Base-by-base conservation (phyloP, 2,329 filamentous ascomycete species). In the Trichoderma koningiopsis region DNA sequence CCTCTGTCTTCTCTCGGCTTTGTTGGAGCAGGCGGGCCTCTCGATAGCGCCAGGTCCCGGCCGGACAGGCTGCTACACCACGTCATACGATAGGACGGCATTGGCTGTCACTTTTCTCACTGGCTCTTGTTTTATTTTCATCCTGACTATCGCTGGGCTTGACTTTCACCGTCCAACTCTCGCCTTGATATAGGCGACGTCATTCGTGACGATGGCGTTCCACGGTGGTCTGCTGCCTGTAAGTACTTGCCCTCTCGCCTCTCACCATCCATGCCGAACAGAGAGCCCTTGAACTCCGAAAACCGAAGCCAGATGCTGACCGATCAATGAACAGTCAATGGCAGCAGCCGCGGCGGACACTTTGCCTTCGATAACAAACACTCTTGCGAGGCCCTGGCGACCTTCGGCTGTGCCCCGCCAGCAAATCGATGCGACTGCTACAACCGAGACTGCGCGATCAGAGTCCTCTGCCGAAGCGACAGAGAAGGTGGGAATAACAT, bases 301-400 rank as follows among this genome's bases (percentile, higher is more conserved):
- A 52, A 19, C 35, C 22, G 52, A 47, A 27, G 31, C 53, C 37
- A 37, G 29, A 6, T 67, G 7, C 66, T 68, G 49, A 68, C 52
- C 13, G n/a, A 4, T 16, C 29, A 2, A 2, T 11, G 4, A 49
- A 72, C 65, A 71, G 66, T 52, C 69, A 58, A 78, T 84, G 74
- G 81, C 80, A 71, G 80, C 80, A 60, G 81, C 79, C 70, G 80
- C 81, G 8, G 76, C 82, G 61, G 83, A 83, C 47, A 72, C 84
- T 65, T 82, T 82, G 81, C 83, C 83, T 66, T 84, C 83, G 56
- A 78, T 85, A 71, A 77, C 79, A 63, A 83, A 78, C 70, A 80
- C 80, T 14, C 71, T 83, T 19, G 74, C 77, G 68, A 70, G 78
- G 24, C 79, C 83, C 10, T 82, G 77, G 77, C 74, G 71, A 61